phyloP scores from a whole-genome alignment of 208 protist genomes.

The Endotrypanum monterogeii region DNA sequence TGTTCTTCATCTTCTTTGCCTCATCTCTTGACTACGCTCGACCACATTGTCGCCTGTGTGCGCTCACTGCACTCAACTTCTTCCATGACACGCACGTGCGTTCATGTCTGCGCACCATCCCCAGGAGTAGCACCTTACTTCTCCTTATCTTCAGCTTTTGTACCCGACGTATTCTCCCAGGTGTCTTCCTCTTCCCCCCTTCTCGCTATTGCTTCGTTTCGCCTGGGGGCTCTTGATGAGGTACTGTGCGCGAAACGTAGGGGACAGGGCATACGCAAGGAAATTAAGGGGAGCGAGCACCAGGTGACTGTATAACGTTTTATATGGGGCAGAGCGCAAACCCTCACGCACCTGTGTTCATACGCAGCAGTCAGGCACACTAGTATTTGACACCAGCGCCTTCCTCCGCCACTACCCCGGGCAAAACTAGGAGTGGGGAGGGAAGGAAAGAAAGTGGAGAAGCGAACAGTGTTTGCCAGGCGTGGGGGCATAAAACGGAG shows the following conservation, averaged over 20 bases:
- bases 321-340: conserved; percentile 1
- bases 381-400: background rate
- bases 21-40: background rate
- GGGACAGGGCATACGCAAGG: background rate
- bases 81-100: background rate
- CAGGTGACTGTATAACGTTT: background rate
- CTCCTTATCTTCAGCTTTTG: background rate
- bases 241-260: conserved; percentile 1
- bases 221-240: conserved; percentile 1
- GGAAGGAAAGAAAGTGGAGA: background rate
- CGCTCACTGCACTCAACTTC: background rate
- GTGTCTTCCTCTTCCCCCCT: background rate
- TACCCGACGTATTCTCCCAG: background rate
- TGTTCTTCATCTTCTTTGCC: conserved; percentile 3
- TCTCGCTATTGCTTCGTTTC: background rate
- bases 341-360: background rate
- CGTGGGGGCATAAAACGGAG: background rate
- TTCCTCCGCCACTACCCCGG: conserved; percentile 1
- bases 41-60: background rate
- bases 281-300: background rate
- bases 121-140: background rate
- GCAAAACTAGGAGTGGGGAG: background rate
- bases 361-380: background rate
- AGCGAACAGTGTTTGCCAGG: background rate
- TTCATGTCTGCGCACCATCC: background rate